phyloP scores from a whole-genome alignment of 129 eudicot genomes.

The Centaurea solstitialis region DNA sequence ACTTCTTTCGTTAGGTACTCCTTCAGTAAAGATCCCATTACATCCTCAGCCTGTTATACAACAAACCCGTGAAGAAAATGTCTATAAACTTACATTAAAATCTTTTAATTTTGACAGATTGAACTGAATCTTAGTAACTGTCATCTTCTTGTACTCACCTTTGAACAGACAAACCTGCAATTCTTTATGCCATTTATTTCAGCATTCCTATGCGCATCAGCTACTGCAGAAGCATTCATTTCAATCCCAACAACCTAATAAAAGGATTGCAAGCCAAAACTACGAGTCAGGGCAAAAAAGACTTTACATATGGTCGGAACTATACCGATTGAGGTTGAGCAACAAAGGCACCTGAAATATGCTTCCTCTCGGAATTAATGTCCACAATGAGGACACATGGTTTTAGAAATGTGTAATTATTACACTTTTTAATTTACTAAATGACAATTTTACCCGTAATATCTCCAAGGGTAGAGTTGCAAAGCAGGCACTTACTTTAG shows the following conservation, averaged over 20 bases:
- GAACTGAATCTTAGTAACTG: not conserved
- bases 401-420: not conserved
- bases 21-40: conserved; percentile 82
- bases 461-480: not conserved
- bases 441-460: not conserved
- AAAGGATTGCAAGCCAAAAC: conserved; percentile 17
- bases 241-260: conserved; percentile 94
- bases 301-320: not conserved
- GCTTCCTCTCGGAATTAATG: too few relatives aligned
- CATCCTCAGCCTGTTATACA: conserved; percentile 79
- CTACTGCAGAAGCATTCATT: conserved; percentile 98
- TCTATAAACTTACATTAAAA: not conserved
- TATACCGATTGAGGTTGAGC: too few relatives aligned
- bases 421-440: not conserved
- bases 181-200: conserved; percentile 88
- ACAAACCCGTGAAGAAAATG: not conserved
- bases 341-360: too few relatives aligned
- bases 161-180: conserved; percentile 89
- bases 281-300: conserved; percentile 1
- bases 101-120: not conserved
- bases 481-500: not conserved
- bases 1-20: conserved; percentile 62
- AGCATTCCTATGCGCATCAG: conserved; percentile 93
- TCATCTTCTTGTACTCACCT: conserved; percentile 49
- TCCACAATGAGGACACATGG: not conserved